Conservation (phyloP, 352 stramenopile species). For the Globisporangium carolinianum region DNA sequence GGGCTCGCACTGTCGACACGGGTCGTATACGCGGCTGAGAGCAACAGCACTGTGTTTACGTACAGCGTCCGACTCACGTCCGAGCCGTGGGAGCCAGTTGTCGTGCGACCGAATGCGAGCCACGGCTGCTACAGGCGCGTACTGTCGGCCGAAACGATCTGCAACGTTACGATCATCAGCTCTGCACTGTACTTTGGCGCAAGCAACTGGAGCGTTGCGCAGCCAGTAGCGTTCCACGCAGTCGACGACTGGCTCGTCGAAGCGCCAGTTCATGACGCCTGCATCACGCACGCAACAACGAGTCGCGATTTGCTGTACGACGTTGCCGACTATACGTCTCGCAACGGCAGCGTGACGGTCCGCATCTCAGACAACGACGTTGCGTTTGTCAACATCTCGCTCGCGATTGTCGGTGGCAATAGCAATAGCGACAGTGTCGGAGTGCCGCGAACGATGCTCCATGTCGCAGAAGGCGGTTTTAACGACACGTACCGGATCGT, state of each 20-base stretch:
- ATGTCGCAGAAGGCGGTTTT: conserved; percentile 69
- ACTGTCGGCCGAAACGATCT: conserved; percentile 24
- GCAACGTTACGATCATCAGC: conserved; percentile 51
- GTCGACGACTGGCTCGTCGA: conserved; percentile 65
- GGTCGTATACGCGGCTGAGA: conserved; percentile 29
- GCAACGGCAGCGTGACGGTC: conserved; percentile 22
- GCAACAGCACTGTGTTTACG: conserved; percentile 25
- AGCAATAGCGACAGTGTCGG: neutral
- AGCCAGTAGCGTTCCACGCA: conserved; percentile 44
- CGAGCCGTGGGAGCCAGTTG: conserved; percentile 56
- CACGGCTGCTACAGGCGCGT: conserved; percentile 47
- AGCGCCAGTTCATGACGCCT: conserved; percentile 29
- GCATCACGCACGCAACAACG: conserved; percentile 40
- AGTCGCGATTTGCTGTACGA: conserved; percentile 46
- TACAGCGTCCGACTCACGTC: conserved; percentile 53
- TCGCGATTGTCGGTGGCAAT: conserved; percentile 7
- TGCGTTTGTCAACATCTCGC: conserved; percentile 55
- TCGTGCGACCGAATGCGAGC: conserved; percentile 33
- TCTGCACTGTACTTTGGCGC: conserved; percentile 42
- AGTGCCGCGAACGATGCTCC: conserved; percentile 21
- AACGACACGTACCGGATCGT: conserved; percentile 66
- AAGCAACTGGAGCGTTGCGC: conserved; percentile 58
- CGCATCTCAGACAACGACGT: conserved; percentile 61
- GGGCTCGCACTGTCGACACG: conserved; percentile 43
- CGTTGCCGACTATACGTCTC: conserved; percentile 21